Percentiles rank a stretch among this genome's conserved stretches.
Evolutionary conservation across 768 basidiomycete genomes (phyloP).

Genomic region (Leccinum boreale): DNA sequence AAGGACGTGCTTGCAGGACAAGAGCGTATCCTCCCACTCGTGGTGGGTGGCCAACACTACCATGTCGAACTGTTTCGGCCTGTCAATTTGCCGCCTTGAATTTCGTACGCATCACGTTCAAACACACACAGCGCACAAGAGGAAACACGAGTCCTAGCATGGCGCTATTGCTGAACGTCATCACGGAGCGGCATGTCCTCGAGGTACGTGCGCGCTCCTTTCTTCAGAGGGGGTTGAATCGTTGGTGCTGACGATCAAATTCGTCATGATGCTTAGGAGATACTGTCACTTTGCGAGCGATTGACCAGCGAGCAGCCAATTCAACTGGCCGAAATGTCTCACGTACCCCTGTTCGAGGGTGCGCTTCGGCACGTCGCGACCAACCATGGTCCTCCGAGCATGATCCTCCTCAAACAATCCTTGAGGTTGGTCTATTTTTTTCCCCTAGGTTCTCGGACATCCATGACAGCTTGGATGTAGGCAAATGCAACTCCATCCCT

Average conservation of each 20-base stretch:
- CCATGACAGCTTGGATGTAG: conserved; percentile 10
- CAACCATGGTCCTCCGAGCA: conserved; percentile 36
- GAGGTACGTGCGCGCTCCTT: conserved; percentile 16
- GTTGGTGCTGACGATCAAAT: background rate
- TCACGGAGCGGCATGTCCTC: conserved; percentile 15
- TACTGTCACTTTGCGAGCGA: conserved; percentile 46
- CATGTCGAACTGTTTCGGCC: conserved; percentile 36
- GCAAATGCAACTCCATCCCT: conserved; percentile 19
- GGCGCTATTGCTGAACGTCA: conserved; percentile 8
- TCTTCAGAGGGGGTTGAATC: no score
- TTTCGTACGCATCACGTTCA: conserved; percentile 49
- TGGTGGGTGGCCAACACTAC: conserved; percentile 46
- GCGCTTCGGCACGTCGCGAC: conserved; percentile 24
- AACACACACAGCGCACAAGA: conserved; percentile 7
- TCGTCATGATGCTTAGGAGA: conserved; percentile 36
- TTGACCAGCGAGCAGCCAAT: conserved; percentile 46
- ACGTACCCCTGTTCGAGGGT: conserved; percentile 45
- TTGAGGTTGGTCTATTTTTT: conserved; percentile 19
- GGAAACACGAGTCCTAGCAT: background rate
- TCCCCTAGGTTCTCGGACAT: no score
- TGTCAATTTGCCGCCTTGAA: conserved; percentile 66
- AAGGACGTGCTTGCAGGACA: conserved; percentile 32
- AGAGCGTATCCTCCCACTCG: conserved; percentile 42
- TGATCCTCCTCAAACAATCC: conserved; percentile 33
- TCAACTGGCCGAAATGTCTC: conserved; percentile 48